Percentiles rank a stretch among this genome's conserved stretches.
phyloP scores from a whole-genome alignment of 768 basidiomycete genomes.

The Tulasnella calospora region DNA sequence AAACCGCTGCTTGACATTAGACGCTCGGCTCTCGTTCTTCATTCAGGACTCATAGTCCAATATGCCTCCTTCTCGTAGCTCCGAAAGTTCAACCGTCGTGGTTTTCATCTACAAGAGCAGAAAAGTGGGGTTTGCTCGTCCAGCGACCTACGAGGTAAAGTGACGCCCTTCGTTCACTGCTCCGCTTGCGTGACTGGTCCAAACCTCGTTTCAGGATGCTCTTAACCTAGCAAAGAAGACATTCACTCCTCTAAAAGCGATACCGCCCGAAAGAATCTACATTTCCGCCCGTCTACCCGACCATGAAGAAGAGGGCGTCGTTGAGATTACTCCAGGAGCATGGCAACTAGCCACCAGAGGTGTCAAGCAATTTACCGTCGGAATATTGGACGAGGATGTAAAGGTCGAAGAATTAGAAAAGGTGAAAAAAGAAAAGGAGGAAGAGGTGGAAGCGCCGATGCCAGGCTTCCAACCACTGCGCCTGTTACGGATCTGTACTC shows the following conservation, averaged over 20 bases:
- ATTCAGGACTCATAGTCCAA: too few relatives aligned
- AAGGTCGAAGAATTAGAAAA: not conserved
- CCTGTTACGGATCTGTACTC: too few relatives aligned
- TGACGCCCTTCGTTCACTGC: not conserved
- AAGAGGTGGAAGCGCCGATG: not conserved
- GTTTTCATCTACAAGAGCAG: too few relatives aligned
- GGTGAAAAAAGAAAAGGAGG: not conserved
- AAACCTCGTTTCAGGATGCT: not conserved
- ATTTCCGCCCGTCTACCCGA: not conserved
- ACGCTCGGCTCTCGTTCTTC: too few relatives aligned
- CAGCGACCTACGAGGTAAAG: too few relatives aligned
- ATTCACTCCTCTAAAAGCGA: not conserved
- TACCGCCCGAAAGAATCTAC: not conserved
- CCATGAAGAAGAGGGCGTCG: not conserved
- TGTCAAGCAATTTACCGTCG: not conserved
- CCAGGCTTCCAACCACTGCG: not conserved
- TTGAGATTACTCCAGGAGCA: not conserved
- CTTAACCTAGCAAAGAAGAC: not conserved
- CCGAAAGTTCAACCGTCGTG: too few relatives aligned
- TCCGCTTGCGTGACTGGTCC: too few relatives aligned
- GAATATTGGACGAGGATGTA: conserved; percentile 27
- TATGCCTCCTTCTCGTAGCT: too few relatives aligned
- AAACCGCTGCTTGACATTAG: too few relatives aligned
- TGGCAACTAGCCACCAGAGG: not conserved
- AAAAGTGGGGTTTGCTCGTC: too few relatives aligned